phyloP scores from a whole-genome alignment of 495 filamentous ascomycete species.

The Aspergillus funiculosus region DNA sequence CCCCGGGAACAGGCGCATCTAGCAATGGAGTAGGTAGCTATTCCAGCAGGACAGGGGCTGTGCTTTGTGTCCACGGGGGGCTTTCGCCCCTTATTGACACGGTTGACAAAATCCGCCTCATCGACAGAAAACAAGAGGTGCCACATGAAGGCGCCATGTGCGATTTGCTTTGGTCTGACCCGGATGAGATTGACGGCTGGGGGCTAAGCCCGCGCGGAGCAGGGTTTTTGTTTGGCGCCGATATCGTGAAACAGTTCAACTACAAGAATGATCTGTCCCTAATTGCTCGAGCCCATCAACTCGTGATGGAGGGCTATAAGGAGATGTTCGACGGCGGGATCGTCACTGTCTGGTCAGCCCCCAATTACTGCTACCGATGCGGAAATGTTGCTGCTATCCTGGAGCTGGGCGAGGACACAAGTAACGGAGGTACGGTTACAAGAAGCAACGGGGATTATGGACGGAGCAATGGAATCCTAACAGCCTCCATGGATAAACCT shows the following conservation, averaged over 20 bases:
- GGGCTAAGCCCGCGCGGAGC: constrained; percentile 90
- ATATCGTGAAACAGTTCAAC: constrained; percentile 96
- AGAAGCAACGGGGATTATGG: constrained; percentile 76
- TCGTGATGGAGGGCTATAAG: constrained; percentile 99
- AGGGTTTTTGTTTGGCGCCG: constrained; percentile 91
- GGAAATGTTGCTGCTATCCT: constrained; percentile 95
- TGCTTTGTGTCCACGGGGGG: constrained; percentile 94
- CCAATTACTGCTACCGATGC: constrained; percentile 97
- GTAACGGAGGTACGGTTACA: constrained; percentile 65
- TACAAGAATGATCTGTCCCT: constrained; percentile 84
- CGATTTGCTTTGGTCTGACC: constrained; percentile 95
- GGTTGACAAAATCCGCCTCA: constrained; percentile 90
- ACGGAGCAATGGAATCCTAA: constrained; percentile 46
- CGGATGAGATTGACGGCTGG: constrained; percentile 98
- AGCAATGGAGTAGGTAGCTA: constrained; percentile 56
- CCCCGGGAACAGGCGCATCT: constrained; percentile 73
- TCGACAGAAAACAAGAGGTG: constrained; percentile 97
- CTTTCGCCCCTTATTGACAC: constrained; percentile 86
- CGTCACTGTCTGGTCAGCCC: constrained; percentile 95
- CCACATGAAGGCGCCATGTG: constrained; percentile 99
- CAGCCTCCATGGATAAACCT: constrained; percentile 28
- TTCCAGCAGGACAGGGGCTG: constrained; percentile 65
- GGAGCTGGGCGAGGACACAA: constrained; percentile 83
- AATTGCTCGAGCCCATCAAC: constrained; percentile 90
- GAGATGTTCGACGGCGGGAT: constrained; percentile 96